These are phyloP conservation scores for Fusarium newnesense DNA, from an alignment of 2,329 filamentous ascomycete genomes.

Conservation along the genomic window DNA sequence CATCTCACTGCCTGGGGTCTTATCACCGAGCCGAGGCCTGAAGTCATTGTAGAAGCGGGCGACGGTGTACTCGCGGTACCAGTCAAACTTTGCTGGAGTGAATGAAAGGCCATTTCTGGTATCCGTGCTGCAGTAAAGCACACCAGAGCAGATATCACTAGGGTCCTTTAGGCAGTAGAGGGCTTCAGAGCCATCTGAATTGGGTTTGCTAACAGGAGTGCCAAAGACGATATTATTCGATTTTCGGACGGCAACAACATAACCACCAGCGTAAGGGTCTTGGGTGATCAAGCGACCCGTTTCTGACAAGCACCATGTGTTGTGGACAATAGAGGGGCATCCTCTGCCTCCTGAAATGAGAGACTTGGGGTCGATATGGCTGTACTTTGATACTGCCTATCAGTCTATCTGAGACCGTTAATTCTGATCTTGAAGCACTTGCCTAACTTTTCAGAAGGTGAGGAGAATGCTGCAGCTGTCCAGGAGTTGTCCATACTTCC, in stretches of 20 bases:
- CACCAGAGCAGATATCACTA: neutral
- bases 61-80: too few species aligned
- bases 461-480: neutral
- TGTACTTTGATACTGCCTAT: neutral
- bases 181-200: neutral
- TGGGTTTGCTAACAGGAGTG: neutral
- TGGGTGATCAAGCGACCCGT: neutral
- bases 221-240: neutral
- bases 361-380: neutral
- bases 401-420: neutral
- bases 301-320: neutral
- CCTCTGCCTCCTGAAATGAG: neutral
- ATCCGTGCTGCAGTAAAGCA: neutral
- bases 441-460: neutral
- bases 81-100: neutral
- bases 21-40: neutral
- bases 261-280: neutral
- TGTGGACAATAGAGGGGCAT: neutral
- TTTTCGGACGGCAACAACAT: neutral
- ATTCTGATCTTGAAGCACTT: neutral
- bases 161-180: neutral
- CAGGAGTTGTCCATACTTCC: neutral
- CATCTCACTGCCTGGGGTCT: neutral
- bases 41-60: neutral
- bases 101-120: neutral